phyloP scores from a whole-genome alignment of 2,329 filamentous ascomycete genomes.

The Ascocoryne sarcoides region DNA sequence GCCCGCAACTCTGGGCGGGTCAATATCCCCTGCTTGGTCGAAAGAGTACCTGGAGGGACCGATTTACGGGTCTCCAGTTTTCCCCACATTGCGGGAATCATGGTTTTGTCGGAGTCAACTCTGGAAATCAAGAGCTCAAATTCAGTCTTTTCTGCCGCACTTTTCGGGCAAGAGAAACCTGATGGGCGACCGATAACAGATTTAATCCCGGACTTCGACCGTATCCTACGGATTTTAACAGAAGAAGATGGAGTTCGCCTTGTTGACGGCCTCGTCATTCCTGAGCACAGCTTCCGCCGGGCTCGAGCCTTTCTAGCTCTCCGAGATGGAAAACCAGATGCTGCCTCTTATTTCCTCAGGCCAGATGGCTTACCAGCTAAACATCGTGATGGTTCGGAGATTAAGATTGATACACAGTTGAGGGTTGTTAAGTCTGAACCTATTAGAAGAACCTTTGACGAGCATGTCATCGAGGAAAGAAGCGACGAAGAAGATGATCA shows the following conservation, averaged over 20 bases:
- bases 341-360: conserved; percentile 67
- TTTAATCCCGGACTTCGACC: conserved; percentile 80
- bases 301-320: conserved; percentile 78
- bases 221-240: conserved; percentile 68
- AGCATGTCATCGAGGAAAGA: conserved; percentile 56
- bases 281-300: conserved; percentile 89
- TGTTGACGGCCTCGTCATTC: conserved; percentile 90
- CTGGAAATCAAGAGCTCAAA: conserved; percentile 87
- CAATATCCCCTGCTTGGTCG: conserved; percentile 77
- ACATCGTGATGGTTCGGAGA: conserved; percentile 83
- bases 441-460: conserved; percentile 45
- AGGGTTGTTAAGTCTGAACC: conserved; percentile 87
- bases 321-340: conserved; percentile 73
- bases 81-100: conserved; percentile 93
- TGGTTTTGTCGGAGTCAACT: conserved; percentile 74
- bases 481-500: conserved; percentile 42
- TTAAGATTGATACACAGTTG: conserved; percentile 95
- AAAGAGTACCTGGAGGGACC: conserved; percentile 56
- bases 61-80: conserved; percentile 86
- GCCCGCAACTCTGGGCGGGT: conserved; percentile 68
- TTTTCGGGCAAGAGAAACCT: conserved; percentile 82
- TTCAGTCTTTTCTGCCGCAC: conserved; percentile 81
- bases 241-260: conserved; percentile 80
- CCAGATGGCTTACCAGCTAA: conserved; percentile 77
- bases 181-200: conserved; percentile 72